These are phyloP conservation scores for Auricularia heimuer DNA, from an alignment of 768 basidiomycete species.

Conservation along the genomic window DNA sequence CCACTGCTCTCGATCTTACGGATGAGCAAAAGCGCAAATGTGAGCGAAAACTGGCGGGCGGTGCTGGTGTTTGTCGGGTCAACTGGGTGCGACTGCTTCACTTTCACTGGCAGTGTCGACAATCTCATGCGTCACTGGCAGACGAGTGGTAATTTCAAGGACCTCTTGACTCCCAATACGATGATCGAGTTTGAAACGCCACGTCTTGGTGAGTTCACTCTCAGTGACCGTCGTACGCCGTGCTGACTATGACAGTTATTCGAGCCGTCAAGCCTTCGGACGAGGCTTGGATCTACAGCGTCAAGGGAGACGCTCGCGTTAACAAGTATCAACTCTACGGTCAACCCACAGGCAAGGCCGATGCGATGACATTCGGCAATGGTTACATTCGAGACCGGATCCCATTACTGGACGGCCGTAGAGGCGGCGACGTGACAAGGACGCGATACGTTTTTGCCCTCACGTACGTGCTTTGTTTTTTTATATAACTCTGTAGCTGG, in stretches of 20 bases:
- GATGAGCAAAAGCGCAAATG: not conserved
- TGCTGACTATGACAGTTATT: not conserved
- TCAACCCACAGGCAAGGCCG: not conserved
- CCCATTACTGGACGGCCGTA: not conserved
- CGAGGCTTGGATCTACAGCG: not conserved
- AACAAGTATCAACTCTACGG: constrained; percentile 1
- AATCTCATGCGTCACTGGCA: not conserved
- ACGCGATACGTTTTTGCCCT: not conserved
- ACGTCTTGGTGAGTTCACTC: not conserved
- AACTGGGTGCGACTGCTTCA: not conserved
- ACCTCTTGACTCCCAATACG: not conserved
- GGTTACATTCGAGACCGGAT: not conserved
- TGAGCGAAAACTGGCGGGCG: not conserved
- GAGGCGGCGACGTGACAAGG: not conserved
- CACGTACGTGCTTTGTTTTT: not conserved
- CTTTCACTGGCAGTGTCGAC: not conserved
- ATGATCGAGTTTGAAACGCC: not conserved
- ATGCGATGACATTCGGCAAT: not conserved
- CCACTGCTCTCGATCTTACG: not conserved
- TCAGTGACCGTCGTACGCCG: not conserved
- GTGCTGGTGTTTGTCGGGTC: not conserved
- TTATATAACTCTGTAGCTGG: not conserved
- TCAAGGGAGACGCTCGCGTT: not conserved
- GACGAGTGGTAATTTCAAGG: not conserved
- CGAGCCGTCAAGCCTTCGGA: not conserved